These are phyloP conservation scores for Choiromyces venosus DNA, from an alignment of 495 filamentous ascomycete species.

Conservation along the genomic window DNA sequence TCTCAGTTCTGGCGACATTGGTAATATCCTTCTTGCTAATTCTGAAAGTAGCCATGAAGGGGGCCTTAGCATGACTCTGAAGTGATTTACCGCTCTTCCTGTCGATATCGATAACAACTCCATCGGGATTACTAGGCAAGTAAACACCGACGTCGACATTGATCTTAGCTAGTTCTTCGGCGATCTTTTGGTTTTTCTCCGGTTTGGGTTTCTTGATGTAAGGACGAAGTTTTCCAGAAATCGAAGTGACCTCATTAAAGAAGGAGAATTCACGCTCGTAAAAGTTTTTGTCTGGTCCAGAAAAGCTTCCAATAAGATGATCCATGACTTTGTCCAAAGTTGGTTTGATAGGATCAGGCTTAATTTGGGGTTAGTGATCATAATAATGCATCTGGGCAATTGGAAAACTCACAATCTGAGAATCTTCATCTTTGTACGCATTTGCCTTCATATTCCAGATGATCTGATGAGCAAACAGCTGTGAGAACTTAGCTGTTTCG, in stretches of 20 bases:
- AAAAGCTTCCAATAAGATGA: constrained; percentile 76
- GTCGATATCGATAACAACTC: constrained; percentile 94
- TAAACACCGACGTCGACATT: constrained; percentile 96
- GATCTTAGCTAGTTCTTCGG: constrained; percentile 95
- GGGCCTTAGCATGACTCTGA: constrained; percentile 95
- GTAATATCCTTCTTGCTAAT: constrained; percentile 71
- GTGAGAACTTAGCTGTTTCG: constrained; percentile 91
- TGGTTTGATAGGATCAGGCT: constrained; percentile 90
- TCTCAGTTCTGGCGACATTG: constrained; percentile 46
- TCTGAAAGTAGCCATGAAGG: constrained; percentile 97
- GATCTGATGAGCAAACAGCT: constrained; percentile 96
- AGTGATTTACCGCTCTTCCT: constrained; percentile 94
- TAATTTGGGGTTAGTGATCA: constrained; percentile 43
- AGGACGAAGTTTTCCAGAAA: constrained; percentile 91
- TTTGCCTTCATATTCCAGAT: constrained; percentile 99
- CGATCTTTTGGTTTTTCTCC: constrained; percentile 98
- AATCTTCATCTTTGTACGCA: constrained; percentile 94
- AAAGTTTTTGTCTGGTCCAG: constrained; percentile 68
- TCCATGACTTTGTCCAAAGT: constrained; percentile 86
- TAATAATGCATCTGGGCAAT: neutral
- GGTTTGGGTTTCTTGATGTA: constrained; percentile 88
- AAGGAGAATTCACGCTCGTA: constrained; percentile 95
- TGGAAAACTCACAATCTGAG: constrained; percentile 62
- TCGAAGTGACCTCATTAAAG: constrained; percentile 92
- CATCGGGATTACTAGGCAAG: constrained; percentile 92